These are phyloP conservation scores for Byssochlamys sp. DNA, from an alignment of 2,329 filamentous ascomycete genomes.

Conservation along the genomic window DNA sequence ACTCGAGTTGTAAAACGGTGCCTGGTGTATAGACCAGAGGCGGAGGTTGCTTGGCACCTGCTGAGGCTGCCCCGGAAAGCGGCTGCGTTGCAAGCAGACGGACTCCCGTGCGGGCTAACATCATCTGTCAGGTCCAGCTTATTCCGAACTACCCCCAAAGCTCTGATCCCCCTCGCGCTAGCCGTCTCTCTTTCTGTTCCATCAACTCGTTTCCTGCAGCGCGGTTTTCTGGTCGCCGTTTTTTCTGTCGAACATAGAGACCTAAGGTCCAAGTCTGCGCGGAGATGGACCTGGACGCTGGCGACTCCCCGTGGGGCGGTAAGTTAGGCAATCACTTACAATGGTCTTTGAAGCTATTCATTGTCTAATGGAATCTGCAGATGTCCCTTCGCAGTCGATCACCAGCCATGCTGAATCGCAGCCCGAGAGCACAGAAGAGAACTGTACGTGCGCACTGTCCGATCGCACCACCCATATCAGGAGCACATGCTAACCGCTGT, in stretches of 20 bases:
- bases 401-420: slow-evolving; percentile 16
- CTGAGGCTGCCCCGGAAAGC: neutral
- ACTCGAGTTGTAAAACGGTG: too few relatives aligned
- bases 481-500: slow-evolving; percentile 12
- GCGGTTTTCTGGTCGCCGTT: neutral
- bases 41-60: neutral
- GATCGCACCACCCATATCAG: slow-evolving; percentile 3
- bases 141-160: neutral
- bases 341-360: slow-evolving; percentile 12
- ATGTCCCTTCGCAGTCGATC: slow-evolving; percentile 38
- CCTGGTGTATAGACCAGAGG: neutral
- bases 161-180: neutral
- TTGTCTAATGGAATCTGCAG: slow-evolving; percentile 23
- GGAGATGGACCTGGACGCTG: slow-evolving; percentile 33
- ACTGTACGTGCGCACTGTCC: slow-evolving; percentile 16
- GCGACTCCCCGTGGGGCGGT: slow-evolving; percentile 44
- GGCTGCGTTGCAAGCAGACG: neutral
- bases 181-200: slow-evolving; percentile 1
- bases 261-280: slow-evolving; percentile 1
- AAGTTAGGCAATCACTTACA: slow-evolving; percentile 20
- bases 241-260: neutral
- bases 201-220: neutral
- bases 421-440: slow-evolving; percentile 19
- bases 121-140: neutral
- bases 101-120: neutral